Percentiles rank a stretch among this genome's conserved stretches.
Evolutionary conservation across 768 basidiomycete genomes (phyloP).

Genomic region (Boletus speciosus): DNA sequence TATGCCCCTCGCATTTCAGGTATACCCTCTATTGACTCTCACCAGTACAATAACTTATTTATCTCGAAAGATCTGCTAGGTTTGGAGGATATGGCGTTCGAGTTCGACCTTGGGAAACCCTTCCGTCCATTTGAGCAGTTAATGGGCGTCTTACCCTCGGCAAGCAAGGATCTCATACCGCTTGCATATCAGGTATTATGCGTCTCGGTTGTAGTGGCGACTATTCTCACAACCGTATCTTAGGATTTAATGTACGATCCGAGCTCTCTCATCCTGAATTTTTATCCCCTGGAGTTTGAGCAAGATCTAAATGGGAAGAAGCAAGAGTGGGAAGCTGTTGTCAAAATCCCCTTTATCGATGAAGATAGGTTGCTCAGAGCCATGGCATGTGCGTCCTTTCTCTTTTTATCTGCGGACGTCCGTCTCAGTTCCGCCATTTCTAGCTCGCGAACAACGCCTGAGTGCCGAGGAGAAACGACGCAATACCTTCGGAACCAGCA

Average conservation of each 20-base stretch:
- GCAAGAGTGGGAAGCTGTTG: conserved; percentile 97
- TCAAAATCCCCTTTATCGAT: conserved; percentile 98
- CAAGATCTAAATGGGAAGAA: conserved; percentile 97
- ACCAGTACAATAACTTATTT: neutral
- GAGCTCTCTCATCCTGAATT: conserved; percentile 86
- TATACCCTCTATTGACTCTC: conserved; percentile 31
- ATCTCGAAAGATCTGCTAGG: conserved; percentile 47
- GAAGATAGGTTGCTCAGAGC: conserved; percentile 71
- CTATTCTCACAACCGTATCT: neutral
- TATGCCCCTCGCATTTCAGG: conserved; percentile 96
- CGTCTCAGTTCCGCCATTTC: neutral
- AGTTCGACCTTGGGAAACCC: conserved; percentile 82
- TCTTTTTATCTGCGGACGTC: neutral
- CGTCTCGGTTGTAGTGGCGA: neutral
- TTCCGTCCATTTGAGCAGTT: conserved; percentile 94
- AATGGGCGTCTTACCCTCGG: conserved; percentile 95
- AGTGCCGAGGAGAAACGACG: conserved; percentile 70
- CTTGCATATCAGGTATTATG: conserved; percentile 69
- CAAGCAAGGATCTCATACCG: conserved; percentile 87
- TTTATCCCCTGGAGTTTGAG: conserved; percentile 91
- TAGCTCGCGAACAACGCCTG: conserved; percentile 76
- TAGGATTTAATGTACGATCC: conserved; percentile 88
- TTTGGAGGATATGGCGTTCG: conserved; percentile 77
- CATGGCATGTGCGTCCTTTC: conserved; percentile 58
- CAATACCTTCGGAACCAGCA: conserved; percentile 78